phyloP scores from a whole-genome alignment of 2,329 filamentous ascomycete genomes.

The Hypoxylon sp. region DNA sequence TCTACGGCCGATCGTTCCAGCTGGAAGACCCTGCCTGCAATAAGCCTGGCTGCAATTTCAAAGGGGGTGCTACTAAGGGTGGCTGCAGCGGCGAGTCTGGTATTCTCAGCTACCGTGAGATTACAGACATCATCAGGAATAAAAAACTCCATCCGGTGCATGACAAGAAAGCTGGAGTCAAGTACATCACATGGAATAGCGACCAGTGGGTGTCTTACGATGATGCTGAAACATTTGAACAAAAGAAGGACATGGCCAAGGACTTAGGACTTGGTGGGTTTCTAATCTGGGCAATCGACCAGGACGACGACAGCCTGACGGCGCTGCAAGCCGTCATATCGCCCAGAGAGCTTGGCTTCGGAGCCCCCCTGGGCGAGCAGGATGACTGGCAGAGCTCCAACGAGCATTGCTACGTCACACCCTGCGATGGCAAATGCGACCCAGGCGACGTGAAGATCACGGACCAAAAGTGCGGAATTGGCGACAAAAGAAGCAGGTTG shows the following conservation, averaged over 20 bases:
- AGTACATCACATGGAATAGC: constrained; percentile 47
- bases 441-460: constrained; percentile 43
- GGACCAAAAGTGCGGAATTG: constrained; percentile 41
- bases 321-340: constrained; percentile 31
- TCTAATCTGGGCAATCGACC: constrained; percentile 49
- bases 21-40: constrained; percentile 38
- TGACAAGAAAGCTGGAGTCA: constrained; percentile 45
- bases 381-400: no score
- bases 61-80: constrained; percentile 36
- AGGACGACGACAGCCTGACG: constrained; percentile 37
- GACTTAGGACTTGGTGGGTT: constrained; percentile 44
- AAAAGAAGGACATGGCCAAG: constrained; percentile 48
- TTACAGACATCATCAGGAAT: constrained; percentile 38
- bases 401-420: constrained; percentile 46
- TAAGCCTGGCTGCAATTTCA: constrained; percentile 31
- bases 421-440: constrained; percentile 44
- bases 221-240: constrained; percentile 48
- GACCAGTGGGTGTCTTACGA: constrained; percentile 54
- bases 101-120: constrained; percentile 42
- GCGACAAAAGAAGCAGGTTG: constrained; percentile 39
- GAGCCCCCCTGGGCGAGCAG: no score
- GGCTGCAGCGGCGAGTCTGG: constrained; percentile 40
- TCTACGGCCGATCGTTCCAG: constrained; percentile 49
- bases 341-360: constrained; percentile 5
- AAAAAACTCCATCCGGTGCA: constrained; percentile 37